A percentile compares a stretch with the other conserved stretches of the same genome.
Evolutionary conservation across 169 alveolate species (phyloP).

Genomic region (Plasmodium chabaudi): DNA sequence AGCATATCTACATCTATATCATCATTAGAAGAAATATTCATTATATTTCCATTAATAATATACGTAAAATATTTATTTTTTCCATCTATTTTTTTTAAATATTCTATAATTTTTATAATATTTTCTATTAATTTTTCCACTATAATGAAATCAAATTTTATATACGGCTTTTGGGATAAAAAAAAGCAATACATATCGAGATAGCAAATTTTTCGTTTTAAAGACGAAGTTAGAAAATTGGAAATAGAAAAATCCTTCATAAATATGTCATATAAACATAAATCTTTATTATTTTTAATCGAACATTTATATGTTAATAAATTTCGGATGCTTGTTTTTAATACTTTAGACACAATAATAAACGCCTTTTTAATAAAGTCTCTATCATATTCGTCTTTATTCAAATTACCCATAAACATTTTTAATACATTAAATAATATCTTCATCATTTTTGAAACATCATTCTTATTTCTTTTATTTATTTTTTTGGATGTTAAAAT

Average conservation of each 20-base stretch:
- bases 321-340: conserved; percentile 40
- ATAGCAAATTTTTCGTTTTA: conserved; percentile 43
- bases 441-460: conserved; percentile 34
- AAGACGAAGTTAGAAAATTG: conserved; percentile 26
- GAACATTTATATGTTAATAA: conserved; percentile 30
- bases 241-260: conserved; percentile 40
- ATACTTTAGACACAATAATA: conserved; percentile 46
- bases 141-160: conserved; percentile 10
- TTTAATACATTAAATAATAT: conserved; percentile 39
- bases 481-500: conserved; percentile 20
- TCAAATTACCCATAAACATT: conserved; percentile 37
- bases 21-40: conserved; percentile 2
- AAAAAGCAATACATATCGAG: conserved; percentile 61
- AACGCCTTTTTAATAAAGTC: conserved; percentile 49
- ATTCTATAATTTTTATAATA: conserved; percentile 27
- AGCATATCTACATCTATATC: neutral
- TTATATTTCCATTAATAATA: conserved; percentile 18
- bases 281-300: neutral
- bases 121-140: conserved; percentile 21
- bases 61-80: conserved; percentile 7
- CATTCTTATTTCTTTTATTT: conserved; percentile 52
- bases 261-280: conserved; percentile 19
- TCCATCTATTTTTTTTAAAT: conserved; percentile 36
- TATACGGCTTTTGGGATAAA: conserved; percentile 31
- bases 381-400: conserved; percentile 31